phyloP scores from a whole-genome alignment of 228 moss, liverwort and hornwort genomes.

The Sphagnum magellanicum region DNA sequence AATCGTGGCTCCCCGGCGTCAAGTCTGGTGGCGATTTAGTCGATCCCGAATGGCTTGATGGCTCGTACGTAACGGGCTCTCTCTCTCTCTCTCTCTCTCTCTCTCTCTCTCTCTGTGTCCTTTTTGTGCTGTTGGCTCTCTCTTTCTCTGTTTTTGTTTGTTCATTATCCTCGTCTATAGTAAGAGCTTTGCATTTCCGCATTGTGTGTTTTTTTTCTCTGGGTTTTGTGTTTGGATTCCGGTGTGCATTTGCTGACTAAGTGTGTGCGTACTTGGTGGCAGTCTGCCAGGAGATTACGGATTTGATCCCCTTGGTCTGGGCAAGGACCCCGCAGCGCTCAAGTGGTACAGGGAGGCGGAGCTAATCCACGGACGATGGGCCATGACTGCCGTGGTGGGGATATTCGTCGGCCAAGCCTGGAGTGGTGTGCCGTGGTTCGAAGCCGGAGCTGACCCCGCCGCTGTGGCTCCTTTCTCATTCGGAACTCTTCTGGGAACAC shows the following conservation, averaged over 20 bases:
- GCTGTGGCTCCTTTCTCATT: conserved; percentile 87
- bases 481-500: conserved; percentile 77
- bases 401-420: conserved; percentile 83
- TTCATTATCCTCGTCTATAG: not conserved
- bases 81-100: too few species aligned
- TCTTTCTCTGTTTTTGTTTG: not conserved
- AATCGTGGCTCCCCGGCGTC: conserved; percentile 80
- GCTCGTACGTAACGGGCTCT: conserved; percentile 45
- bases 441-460: conserved; percentile 73
- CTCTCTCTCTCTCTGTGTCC: too few species aligned
- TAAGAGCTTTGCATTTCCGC: not conserved
- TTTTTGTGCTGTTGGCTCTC: too few species aligned
- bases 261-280: not conserved
- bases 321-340: conserved; percentile 76
- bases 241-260: not conserved
- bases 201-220: not conserved
- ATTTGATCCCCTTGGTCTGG: conserved; percentile 87
- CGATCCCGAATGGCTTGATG: conserved; percentile 93
- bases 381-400: conserved; percentile 81
- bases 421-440: conserved; percentile 97
- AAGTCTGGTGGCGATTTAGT: conserved; percentile 55
- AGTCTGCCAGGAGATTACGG: conserved; percentile 97
- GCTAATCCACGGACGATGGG: conserved; percentile 93
- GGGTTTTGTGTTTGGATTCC: too few species aligned
- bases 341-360: conserved; percentile 99